Percentiles rank a stretch among this genome's conserved stretches.
phyloP scores from a whole-genome alignment of 208 protist species.

The Crithidia expoeki region DNA sequence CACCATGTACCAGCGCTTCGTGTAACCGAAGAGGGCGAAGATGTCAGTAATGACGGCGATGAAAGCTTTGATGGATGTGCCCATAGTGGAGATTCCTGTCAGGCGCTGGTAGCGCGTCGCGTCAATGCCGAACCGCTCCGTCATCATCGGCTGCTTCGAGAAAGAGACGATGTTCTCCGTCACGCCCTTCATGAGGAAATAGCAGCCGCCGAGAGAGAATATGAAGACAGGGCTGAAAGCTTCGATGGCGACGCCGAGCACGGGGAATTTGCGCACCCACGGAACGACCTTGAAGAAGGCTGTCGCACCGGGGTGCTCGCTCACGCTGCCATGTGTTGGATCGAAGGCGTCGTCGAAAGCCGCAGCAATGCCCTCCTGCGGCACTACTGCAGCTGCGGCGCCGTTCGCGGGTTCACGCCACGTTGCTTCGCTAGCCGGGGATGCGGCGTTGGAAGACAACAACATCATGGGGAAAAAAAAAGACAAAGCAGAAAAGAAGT shows the following conservation, averaged over 20 bases:
- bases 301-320: conserved; percentile 27
- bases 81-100: conserved; percentile 34
- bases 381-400: neutral
- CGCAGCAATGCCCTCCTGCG: neutral
- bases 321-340: too few species aligned
- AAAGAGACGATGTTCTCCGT: conserved; percentile 40
- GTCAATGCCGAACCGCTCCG: conserved; percentile 29
- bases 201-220: conserved; percentile 30
- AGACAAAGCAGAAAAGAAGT: too few species aligned
- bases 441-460: neutral
- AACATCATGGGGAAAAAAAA: neutral
- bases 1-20: conserved; percentile 79
- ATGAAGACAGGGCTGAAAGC: conserved; percentile 41
- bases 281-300: conserved; percentile 24
- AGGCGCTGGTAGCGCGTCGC: conserved; percentile 44
- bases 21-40: conserved; percentile 74
- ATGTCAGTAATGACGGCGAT: conserved; percentile 66
- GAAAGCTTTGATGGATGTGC: conserved; percentile 60
- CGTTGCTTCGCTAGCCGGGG: neutral
- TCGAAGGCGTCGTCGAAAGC: neutral
- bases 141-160: conserved; percentile 43
- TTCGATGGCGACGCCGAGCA: conserved; percentile 35
- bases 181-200: conserved; percentile 43
- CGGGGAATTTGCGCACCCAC: conserved; percentile 33
- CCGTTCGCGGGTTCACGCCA: neutral